These are phyloP conservation scores for Pythium apleroticum DNA, from an alignment of 352 stramenopile genomes.

Conservation along the genomic window DNA sequence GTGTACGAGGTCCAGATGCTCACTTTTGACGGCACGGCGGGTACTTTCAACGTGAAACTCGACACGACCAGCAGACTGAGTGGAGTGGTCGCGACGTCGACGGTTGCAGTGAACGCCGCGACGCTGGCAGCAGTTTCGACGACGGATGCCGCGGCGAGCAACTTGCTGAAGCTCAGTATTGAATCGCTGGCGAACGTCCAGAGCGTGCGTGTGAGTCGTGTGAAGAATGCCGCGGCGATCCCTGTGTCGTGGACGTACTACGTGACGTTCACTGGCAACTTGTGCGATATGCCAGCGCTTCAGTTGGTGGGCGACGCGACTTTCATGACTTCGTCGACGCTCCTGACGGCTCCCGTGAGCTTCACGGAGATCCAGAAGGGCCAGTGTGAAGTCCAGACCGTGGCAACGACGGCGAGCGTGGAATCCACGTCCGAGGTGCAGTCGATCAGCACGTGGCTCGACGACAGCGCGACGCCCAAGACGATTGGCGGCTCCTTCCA, in stretches of 20 bases:
- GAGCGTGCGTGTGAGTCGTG: conserved; percentile 75
- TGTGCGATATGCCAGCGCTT: conserved; percentile 81
- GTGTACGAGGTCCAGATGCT: conserved; percentile 92
- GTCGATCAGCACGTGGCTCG: conserved; percentile 78
- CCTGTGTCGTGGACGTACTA: conserved; percentile 60
- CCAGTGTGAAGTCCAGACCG: conserved; percentile 94
- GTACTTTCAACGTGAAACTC: conserved; percentile 71
- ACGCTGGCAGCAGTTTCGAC: conserved; percentile 34
- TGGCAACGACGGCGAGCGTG: conserved; percentile 88
- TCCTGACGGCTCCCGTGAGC: conserved; percentile 34
- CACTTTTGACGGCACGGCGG: conserved; percentile 55
- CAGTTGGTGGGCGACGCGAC: conserved; percentile 44
- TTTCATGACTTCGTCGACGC: conserved; percentile 45
- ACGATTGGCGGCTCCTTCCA: conserved; percentile 66
- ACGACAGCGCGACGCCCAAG: conserved; percentile 32
- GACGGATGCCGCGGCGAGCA: conserved; percentile 52
- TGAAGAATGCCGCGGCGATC: conserved; percentile 28
- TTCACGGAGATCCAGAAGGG: conserved; percentile 80
- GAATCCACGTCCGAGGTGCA: conserved; percentile 91
- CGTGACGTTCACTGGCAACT: conserved; percentile 86
- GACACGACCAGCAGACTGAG: conserved; percentile 63
- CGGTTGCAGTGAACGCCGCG: conserved; percentile 44
- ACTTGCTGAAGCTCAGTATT: conserved; percentile 81
- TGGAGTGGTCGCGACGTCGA: conserved; percentile 45
- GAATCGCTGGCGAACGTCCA: conserved; percentile 81